Conservation (phyloP, 495 filamentous ascomycete species). For the Choiromyces venosus region DNA sequence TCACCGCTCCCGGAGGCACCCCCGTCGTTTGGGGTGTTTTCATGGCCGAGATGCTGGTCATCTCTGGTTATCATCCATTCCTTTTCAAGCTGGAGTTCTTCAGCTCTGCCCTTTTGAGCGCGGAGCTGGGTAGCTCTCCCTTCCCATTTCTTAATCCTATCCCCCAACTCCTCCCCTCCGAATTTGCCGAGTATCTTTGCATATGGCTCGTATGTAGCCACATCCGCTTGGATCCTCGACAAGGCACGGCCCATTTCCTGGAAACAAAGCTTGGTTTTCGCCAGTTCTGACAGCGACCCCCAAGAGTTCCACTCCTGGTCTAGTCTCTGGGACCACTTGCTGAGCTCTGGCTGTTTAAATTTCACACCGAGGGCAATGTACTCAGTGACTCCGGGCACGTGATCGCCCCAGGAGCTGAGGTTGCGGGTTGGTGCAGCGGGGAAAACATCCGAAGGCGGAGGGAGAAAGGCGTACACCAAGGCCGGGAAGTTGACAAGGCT, state of each 20-base stretch:
- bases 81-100: slow-evolving; percentile 27
- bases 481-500: slow-evolving; percentile 27
- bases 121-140: slow-evolving; percentile 26
- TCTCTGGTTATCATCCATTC: slow-evolving; percentile 6
- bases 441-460: slow-evolving; percentile 16
- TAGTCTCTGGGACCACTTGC: slow-evolving; percentile 22
- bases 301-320: slow-evolving; percentile 27
- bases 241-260: slow-evolving; percentile 25
- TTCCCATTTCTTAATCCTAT: slow-evolving; percentile 29
- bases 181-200: slow-evolving; percentile 13
- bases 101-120: slow-evolving; percentile 28
- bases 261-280: slow-evolving; percentile 16
- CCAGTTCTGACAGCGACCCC: slow-evolving; percentile 17
- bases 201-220: slow-evolving; percentile 12
- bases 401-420: slow-evolving; percentile 17
- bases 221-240: slow-evolving; percentile 18
- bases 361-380: slow-evolving; percentile 24
- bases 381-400: slow-evolving; percentile 23
- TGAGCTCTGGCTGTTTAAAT: slow-evolving; percentile 12
- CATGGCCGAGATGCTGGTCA: not conserved
- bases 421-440: not conserved
- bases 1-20: not conserved
- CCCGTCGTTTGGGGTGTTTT: not conserved
- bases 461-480: slow-evolving; percentile 19
- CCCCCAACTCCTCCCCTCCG: slow-evolving; percentile 19